Percentiles rank a stretch among this genome's conserved stretches.
Evolutionary conservation across 805 yeast genomes (phyloP).

Genomic region (Barnettozyma pratensis): DNA sequence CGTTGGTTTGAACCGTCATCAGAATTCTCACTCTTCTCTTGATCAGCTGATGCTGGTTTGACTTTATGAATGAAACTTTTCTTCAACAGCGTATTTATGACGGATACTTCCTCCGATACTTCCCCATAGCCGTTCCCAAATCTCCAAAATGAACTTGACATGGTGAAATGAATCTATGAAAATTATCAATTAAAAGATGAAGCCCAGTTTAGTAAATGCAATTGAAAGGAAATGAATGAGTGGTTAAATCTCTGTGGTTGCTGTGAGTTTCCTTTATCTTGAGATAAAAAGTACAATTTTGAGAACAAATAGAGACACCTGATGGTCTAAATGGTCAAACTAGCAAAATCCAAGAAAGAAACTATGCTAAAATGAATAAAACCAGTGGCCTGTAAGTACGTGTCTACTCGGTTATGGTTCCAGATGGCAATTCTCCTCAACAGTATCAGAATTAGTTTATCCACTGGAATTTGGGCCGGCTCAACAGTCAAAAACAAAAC

Average conservation of each 20-base stretch:
- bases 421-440: too few species aligned
- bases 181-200: background rate
- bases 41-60: conserved; percentile 26
- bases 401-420: too few species aligned
- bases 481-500: too few species aligned
- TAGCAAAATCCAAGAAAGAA: too few species aligned
- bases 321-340: too few species aligned
- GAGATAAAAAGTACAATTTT: too few species aligned
- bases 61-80: conserved; percentile 38
- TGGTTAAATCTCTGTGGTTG: background rate
- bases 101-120: conserved; percentile 49
- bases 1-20: conserved; percentile 9
- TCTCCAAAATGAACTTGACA: conserved; percentile 54
- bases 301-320: too few species aligned
- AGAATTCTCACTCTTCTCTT: background rate
- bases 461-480: too few species aligned
- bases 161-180: conserved; percentile 8
- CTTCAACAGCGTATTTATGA: conserved; percentile 43
- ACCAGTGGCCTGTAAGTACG: too few species aligned
- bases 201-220: background rate
- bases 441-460: too few species aligned
- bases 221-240: background rate
- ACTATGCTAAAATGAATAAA: too few species aligned
- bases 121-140: conserved; percentile 52
- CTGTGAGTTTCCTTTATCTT: background rate